Conservation (phyloP, 2,329 filamentous ascomycete species). For the Penicillium sp. region DNA sequence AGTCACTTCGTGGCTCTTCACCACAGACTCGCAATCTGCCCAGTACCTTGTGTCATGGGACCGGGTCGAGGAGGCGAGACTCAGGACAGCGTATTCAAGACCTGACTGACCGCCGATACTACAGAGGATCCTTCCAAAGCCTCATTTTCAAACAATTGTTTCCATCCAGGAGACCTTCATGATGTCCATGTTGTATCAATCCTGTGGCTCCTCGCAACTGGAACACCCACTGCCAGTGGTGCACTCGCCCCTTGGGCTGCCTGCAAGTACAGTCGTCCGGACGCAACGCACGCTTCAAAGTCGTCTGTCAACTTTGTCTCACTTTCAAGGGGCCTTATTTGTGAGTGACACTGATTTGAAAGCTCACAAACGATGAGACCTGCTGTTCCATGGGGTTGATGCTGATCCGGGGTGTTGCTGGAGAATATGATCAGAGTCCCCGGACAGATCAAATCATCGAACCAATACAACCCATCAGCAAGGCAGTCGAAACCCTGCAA, state of each 20-base stretch:
- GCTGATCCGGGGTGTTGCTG: background rate
- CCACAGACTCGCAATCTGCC: no score
- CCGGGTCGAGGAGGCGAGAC: background rate
- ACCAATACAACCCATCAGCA: background rate
- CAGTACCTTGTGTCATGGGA: background rate
- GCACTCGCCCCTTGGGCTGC: background rate
- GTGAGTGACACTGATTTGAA: background rate
- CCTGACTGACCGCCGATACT: background rate
- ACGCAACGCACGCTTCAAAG: background rate
- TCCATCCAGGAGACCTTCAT: background rate
- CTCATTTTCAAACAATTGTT: background rate
- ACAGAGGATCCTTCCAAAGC: background rate
- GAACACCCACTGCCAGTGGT: background rate
- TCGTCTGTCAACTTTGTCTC: background rate
- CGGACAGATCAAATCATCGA: background rate
- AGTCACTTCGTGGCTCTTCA: background rate
- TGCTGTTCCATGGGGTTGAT: background rate
- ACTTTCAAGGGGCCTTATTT: background rate
- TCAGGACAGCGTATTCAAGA: background rate
- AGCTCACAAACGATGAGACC: background rate
- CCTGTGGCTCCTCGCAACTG: background rate
- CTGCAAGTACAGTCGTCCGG: background rate
- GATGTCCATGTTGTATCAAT: background rate
- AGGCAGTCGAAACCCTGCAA: background rate
- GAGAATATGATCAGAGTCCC: background rate